Conservation (phyloP, 2,329 filamentous ascomycete genomes). For the Hypocreales sp. region DNA sequence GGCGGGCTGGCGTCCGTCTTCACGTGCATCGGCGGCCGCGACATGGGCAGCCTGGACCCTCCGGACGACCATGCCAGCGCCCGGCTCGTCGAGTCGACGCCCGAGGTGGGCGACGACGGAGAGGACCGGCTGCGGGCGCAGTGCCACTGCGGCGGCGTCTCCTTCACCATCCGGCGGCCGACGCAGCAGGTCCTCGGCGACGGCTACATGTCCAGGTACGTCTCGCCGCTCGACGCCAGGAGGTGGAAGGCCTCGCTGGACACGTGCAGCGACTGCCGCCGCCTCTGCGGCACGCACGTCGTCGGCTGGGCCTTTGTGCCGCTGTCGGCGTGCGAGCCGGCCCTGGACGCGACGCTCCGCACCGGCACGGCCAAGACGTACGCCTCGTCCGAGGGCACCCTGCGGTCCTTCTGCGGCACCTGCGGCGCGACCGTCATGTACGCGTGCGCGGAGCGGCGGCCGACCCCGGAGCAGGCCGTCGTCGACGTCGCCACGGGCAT, state of each 20-base stretch:
- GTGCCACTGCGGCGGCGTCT: constrained; percentile 31
- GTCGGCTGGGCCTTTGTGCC: constrained; percentile 27
- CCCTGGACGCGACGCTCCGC: constrained; percentile 17
- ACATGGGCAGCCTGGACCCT: constrained; percentile 21
- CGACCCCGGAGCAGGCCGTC: constrained; percentile 15
- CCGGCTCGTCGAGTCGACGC: constrained; percentile 10
- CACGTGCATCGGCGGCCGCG: constrained; percentile 13
- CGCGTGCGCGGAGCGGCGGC: constrained; percentile 10
- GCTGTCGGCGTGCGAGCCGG: constrained; percentile 17
- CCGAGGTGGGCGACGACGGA: constrained; percentile 18
- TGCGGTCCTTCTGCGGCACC: constrained; percentile 26
- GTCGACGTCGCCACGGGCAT: constrained; percentile 28
- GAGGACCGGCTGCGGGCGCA: constrained; percentile 24
- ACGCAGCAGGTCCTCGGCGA: constrained; percentile 13
- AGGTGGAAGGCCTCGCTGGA: constrained; percentile 29
- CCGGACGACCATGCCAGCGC: constrained; percentile 10
- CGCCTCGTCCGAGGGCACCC: constrained; percentile 19
- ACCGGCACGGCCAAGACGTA: constrained; percentile 29
- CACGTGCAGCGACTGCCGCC: constrained; percentile 27
- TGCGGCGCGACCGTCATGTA: constrained; percentile 31
- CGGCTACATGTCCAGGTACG: constrained; percentile 13
- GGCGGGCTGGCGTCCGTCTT: constrained; percentile 21
- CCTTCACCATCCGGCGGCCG: constrained; percentile 27
- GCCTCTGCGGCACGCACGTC: constrained; percentile 24
- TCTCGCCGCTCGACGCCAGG: constrained; percentile 18